Evolutionary conservation across 164 flowering plant genomes (phyloP).

Genomic region (Macadamia integrifolia): DNA sequence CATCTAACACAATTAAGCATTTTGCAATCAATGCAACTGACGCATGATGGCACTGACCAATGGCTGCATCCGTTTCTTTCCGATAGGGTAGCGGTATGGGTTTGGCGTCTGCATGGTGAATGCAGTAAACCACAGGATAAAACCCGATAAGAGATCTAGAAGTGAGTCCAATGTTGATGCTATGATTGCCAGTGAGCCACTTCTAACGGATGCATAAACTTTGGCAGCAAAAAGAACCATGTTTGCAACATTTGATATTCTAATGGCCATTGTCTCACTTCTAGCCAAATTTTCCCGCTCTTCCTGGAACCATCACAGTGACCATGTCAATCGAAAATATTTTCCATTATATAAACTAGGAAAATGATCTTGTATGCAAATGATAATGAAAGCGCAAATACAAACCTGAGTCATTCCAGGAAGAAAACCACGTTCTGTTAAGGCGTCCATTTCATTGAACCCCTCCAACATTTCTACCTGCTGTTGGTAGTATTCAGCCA

Average conservation of each 20-base stretch:
- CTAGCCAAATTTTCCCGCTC: constrained; percentile 70
- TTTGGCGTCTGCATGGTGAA: constrained; percentile 89
- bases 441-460: constrained; percentile 79
- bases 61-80: constrained; percentile 94
- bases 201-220: constrained; percentile 73
- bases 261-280: constrained; percentile 76
- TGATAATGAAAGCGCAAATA: not conserved
- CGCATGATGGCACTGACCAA: constrained; percentile 41
- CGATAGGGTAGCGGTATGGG: constrained; percentile 92
- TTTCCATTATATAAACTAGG: not conserved
- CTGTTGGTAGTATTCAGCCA: constrained; percentile 90
- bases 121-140: constrained; percentile 91
- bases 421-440: constrained; percentile 63
- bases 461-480: constrained; percentile 93
- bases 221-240: constrained; percentile 87
- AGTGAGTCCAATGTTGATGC: constrained; percentile 93
- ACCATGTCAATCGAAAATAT: constrained; percentile 3
- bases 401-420: constrained; percentile 82
- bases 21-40: too few relatives aligned
- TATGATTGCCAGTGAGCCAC: constrained; percentile 85
- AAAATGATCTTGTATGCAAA: not conserved
- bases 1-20: too few relatives aligned
- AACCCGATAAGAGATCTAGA: constrained; percentile 87
- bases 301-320: constrained; percentile 46
- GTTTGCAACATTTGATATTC: constrained; percentile 82